Conservation (phyloP, 345 rosid species). For the Cardamine occulta region DNA sequence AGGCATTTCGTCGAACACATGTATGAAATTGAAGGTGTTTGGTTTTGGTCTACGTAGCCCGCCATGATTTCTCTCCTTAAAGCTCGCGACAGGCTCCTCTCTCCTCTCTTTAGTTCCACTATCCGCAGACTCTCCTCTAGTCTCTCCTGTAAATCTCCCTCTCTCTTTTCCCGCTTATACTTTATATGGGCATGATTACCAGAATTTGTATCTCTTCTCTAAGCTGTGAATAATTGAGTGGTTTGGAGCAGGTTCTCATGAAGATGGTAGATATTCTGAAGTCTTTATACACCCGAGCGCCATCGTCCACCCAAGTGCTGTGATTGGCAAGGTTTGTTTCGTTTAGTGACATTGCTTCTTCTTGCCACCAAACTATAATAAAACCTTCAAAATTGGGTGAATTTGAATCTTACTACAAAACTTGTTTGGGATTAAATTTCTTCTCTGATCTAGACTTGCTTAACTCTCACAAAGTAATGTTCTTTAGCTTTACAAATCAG, state of each 20-base stretch:
- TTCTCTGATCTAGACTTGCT: neutral
- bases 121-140: slow-evolving; percentile 48
- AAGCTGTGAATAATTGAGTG: slow-evolving; percentile 2
- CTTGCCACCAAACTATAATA: slow-evolving; percentile 11
- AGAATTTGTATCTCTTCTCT: slow-evolving; percentile 5
- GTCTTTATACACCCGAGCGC: slow-evolving; percentile 71
- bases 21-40: neutral
- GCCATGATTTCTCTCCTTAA: slow-evolving; percentile 60
- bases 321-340: slow-evolving; percentile 67
- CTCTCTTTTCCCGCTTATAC: slow-evolving; percentile 9
- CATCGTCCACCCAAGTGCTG: slow-evolving; percentile 74
- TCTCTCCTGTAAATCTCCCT: slow-evolving; percentile 44
- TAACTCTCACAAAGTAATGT: neutral
- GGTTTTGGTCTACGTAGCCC: slow-evolving; percentile 18
- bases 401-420: neutral
- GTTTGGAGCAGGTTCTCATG: slow-evolving; percentile 45
- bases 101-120: slow-evolving; percentile 35
- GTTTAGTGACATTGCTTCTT: neutral
- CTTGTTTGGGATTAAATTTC: neutral
- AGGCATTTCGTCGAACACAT: slow-evolving; percentile 44
- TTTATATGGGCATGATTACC: neutral
- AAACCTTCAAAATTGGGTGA: neutral
- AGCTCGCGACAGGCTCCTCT: slow-evolving; percentile 45
- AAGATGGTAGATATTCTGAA: slow-evolving; percentile 37
- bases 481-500: slow-evolving; percentile 10